Evolutionary conservation across 805 yeast genomes (phyloP).

Genomic region (Metschnikowia santaceciliae): DNA sequence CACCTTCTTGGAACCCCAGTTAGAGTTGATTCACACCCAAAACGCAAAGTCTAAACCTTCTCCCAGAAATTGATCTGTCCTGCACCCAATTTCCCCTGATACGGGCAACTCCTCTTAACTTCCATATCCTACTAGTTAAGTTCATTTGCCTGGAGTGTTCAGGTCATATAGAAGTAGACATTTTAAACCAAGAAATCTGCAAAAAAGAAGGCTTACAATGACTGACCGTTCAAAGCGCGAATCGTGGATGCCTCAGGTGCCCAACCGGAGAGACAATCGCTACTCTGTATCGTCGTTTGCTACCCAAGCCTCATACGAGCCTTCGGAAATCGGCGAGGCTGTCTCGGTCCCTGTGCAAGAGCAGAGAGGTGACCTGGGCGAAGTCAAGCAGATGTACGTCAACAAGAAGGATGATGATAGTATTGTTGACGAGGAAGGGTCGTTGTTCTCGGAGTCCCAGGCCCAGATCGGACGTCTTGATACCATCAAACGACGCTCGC

Average conservation of each 20-base stretch:
- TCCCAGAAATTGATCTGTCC: not conserved
- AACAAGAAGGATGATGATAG: not conserved
- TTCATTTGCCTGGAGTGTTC: no score
- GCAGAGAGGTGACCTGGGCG: constrained; percentile 6
- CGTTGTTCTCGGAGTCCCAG: constrained; percentile 14
- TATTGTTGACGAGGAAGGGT: constrained; percentile 10
- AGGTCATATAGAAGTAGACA: not conserved
- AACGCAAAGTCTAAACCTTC: not conserved
- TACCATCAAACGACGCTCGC: constrained; percentile 15
- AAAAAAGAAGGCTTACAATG: not conserved
- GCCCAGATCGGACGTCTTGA: constrained; percentile 21
- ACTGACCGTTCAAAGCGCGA: not conserved
- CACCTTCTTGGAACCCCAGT: not conserved
- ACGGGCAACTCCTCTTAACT: not conserved
- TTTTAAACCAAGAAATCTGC: not conserved
- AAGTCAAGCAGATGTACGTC: constrained; percentile 13
- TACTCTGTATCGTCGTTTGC: constrained; percentile 9
- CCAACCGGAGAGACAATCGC: not conserved
- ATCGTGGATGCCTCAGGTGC: constrained; percentile 1
- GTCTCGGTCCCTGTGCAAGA: constrained; percentile 13
- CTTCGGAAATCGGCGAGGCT: constrained; percentile 22
- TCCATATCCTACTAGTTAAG: not conserved
- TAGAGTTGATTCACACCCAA: not conserved
- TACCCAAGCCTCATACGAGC: constrained; percentile 14
- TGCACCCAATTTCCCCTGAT: not conserved